Conservation (phyloP, 306 rosid species). For the Myrica gale region DNA sequence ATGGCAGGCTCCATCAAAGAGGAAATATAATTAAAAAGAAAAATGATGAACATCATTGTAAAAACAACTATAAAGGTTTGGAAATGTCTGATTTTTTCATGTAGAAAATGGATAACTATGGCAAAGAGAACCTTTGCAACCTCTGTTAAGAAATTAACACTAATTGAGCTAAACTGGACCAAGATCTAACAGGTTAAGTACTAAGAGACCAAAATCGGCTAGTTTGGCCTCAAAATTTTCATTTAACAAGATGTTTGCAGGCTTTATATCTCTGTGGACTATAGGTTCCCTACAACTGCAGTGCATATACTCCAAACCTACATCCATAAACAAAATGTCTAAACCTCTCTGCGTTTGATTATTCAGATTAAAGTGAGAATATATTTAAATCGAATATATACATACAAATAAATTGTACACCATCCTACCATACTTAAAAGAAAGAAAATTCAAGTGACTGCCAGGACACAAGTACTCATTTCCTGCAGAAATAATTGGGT, state of each 20-base stretch:
- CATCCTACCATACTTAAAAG: too few relatives aligned
- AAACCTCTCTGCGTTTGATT: not conserved
- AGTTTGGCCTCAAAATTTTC: constrained; percentile 44
- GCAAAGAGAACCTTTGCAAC: too few relatives aligned
- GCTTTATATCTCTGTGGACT: constrained; percentile 53
- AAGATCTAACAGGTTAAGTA: accelerated
- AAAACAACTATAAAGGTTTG: too few relatives aligned
- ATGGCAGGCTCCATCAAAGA: accelerated
- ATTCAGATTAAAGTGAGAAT: too few relatives aligned
- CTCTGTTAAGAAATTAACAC: accelerated
- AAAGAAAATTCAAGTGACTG: not conserved
- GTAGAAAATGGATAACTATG: accelerated
- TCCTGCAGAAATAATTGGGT: not conserved
- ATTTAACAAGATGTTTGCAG: constrained; percentile 44
- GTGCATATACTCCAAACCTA: constrained; percentile 63
- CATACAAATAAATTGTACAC: too few relatives aligned
- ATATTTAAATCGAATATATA: too few relatives aligned
- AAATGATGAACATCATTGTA: too few relatives aligned
- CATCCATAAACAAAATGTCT: not conserved
- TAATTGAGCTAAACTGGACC: too few relatives aligned
- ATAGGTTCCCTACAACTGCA: constrained; percentile 43
- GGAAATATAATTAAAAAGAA: too few relatives aligned
- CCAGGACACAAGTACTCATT: not conserved
- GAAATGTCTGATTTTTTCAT: too few relatives aligned
- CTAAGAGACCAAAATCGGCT: constrained; percentile 42